Evolutionary conservation across 2,329 filamentous ascomycete species (phyloP), one percentile per base, ranked within the genome.

Genomic region (Didymosphaeria variabile): DNA sequence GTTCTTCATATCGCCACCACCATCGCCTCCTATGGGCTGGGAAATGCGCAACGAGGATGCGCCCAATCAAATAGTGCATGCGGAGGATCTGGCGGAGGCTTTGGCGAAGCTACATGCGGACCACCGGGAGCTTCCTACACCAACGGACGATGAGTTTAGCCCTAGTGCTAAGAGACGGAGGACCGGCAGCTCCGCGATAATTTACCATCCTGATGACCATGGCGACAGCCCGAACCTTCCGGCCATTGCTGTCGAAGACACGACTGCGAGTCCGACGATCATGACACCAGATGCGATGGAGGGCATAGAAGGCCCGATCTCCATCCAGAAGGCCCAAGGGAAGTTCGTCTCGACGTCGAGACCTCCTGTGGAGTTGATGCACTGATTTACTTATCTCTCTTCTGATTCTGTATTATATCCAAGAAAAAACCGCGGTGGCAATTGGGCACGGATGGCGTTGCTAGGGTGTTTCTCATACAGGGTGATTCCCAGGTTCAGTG

Each of bases 1-100:
- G 47, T 89, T 90, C 82, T 90, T 90, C 77, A 90, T 90, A 76
- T 85, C 81, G 47, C 88, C 88, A 55, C 88, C 88, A 13, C 88
- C 88, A 0, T 84, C 81, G 61, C 88, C 88, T 49, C 88, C 88
- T 2, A 85, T 88, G 73, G 88, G 88, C 51, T 90, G 88, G 88
- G 85, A 87, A 73, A 82, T 87, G 79, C 82, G 83, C 62, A 82
- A 85, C 59, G 88, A 90, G 71, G 87, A 87, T 29, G 85, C 87
- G 12, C 88, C 88, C 6, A 90, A 90, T 76, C 89, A 87, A 75
- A 84, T 88, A 59, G 87, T 88, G 9, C 87, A 89, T 68, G 86
- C 88, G 0, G 83, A 85, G 57, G 88, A 90, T 70, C 79, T 90
- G 44, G 86, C 85, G 0, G 73, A 78, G 2, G 88, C 88, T 17